These are phyloP conservation scores for Trichothecium roseum DNA, from an alignment of 2,329 filamentous ascomycete species.

Conservation along the genomic window DNA sequence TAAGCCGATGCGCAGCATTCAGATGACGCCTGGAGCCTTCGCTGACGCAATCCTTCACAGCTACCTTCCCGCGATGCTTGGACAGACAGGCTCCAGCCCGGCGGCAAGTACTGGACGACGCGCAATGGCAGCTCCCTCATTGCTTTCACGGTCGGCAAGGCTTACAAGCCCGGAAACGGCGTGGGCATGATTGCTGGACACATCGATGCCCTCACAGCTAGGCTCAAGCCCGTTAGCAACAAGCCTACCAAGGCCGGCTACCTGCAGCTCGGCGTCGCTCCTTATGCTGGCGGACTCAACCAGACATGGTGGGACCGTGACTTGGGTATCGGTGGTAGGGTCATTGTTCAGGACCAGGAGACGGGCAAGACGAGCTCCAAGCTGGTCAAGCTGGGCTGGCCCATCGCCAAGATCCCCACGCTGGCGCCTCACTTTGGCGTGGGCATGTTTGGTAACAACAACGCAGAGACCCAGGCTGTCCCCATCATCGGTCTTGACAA, in stretches of 20 bases:
- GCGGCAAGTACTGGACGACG: slow-evolving; percentile 81
- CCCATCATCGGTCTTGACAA: slow-evolving; percentile 87
- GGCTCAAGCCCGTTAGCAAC: slow-evolving; percentile 81
- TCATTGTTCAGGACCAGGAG: slow-evolving; percentile 64
- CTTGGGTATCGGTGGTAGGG: slow-evolving; percentile 78
- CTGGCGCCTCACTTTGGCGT: slow-evolving; percentile 90
- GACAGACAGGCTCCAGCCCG: slow-evolving; percentile 58
- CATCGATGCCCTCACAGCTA: slow-evolving; percentile 83
- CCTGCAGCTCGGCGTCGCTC: slow-evolving; percentile 80
- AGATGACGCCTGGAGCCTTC: not conserved
- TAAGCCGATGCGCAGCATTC: slow-evolving; percentile 20
- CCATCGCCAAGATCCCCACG: slow-evolving; percentile 84
- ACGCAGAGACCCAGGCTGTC: slow-evolving; percentile 86
- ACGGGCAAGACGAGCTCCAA: slow-evolving; percentile 69
- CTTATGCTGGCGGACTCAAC: slow-evolving; percentile 81
- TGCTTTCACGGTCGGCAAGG: slow-evolving; percentile 71
- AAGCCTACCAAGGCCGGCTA: slow-evolving; percentile 80
- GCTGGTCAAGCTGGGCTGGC: slow-evolving; percentile 88
- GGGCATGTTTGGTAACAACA: slow-evolving; percentile 56
- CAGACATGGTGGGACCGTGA: slow-evolving; percentile 97
- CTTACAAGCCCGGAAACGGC: slow-evolving; percentile 77
- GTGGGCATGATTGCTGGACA: slow-evolving; percentile 84
- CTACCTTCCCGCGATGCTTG: slow-evolving; percentile 74
- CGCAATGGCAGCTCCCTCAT: slow-evolving; percentile 81
- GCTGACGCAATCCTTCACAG: slow-evolving; percentile 23